A percentile compares a stretch with the other conserved stretches of the same genome.
Conservation (phyloP, 148 eudicot genomes). For the Rhododendron molle region DNA sequence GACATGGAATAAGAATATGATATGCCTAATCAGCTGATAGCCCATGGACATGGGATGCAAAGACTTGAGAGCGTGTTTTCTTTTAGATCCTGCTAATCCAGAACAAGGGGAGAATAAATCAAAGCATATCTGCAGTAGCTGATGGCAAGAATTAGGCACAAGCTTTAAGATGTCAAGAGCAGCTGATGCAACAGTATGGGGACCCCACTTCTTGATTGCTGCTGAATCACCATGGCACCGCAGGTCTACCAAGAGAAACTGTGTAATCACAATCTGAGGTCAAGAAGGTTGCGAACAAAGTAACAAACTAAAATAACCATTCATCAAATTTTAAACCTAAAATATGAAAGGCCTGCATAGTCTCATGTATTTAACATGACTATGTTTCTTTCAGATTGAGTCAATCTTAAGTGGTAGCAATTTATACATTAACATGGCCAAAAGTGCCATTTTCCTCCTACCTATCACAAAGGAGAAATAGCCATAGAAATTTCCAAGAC, state of each 20-base stretch:
- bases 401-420: not conserved
- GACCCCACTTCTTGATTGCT: constrained; percentile 52
- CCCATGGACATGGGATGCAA: not conserved
- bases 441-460: not conserved
- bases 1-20: too few species aligned
- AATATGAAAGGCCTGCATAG: not conserved
- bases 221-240: constrained; percentile 96
- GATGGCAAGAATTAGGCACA: constrained; percentile 32
- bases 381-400: not conserved
- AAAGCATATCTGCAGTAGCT: not conserved
- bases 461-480: not conserved
- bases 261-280: constrained; percentile 17
- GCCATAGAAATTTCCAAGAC: not conserved
- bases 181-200: constrained; percentile 77
- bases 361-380: not conserved
- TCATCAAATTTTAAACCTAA: not conserved
- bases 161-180: constrained; percentile 86
- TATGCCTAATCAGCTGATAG: constrained; percentile 6
- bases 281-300: constrained; percentile 3
- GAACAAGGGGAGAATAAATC: not conserved
- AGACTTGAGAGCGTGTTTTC: not conserved
- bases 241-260: constrained; percentile 89
- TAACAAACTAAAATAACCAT: not conserved
- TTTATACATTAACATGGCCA: not conserved
- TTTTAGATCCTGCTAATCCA: not conserved